phyloP scores from a whole-genome alignment of 352 stramenopile genomes.

The Globisporangium perplexum region DNA sequence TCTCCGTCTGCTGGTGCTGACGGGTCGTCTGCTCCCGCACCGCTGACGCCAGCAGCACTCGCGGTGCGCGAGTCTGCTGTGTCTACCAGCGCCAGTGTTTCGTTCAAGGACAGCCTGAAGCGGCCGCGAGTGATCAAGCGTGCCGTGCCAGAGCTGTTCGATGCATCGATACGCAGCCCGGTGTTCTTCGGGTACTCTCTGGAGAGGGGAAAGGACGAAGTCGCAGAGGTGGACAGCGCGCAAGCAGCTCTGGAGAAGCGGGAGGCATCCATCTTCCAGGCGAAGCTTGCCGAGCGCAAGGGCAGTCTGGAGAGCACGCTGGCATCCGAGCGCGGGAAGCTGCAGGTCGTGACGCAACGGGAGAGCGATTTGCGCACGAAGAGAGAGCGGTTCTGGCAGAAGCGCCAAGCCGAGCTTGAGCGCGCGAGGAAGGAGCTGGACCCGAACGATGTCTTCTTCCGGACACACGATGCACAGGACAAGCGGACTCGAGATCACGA shows the following conservation, averaged over 20 bases:
- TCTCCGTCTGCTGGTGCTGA: slow-evolving; percentile 15
- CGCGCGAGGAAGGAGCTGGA: slow-evolving; percentile 69
- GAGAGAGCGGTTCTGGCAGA: slow-evolving; percentile 54
- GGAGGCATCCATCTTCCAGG: slow-evolving; percentile 46
- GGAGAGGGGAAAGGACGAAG: slow-evolving; percentile 31
- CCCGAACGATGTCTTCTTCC: slow-evolving; percentile 75
- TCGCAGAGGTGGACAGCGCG: slow-evolving; percentile 28
- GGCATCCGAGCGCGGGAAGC: slow-evolving; percentile 46
- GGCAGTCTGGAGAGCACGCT: slow-evolving; percentile 27
- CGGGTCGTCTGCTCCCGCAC: background rate
- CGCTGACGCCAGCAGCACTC: slow-evolving; percentile 12
- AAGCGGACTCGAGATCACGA: slow-evolving; percentile 51
- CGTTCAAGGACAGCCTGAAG: slow-evolving; percentile 33
- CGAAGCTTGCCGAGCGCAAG: slow-evolving; percentile 38
- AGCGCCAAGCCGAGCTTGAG: slow-evolving; percentile 55
- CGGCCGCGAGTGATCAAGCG: slow-evolving; percentile 47
- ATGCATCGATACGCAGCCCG: slow-evolving; percentile 38
- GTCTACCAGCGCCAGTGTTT: slow-evolving; percentile 5
- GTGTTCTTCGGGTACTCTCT: slow-evolving; percentile 72
- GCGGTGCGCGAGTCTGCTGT: slow-evolving; percentile 11
- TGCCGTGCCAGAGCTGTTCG: slow-evolving; percentile 30
- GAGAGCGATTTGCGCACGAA: slow-evolving; percentile 40
- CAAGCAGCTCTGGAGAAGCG: slow-evolving; percentile 21
- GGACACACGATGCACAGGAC: slow-evolving; percentile 54
- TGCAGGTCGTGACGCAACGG: slow-evolving; percentile 41